Base-by-base conservation (phyloP, 495 filamentous ascomycete genomes). In the Penicillium steckii region DNA sequence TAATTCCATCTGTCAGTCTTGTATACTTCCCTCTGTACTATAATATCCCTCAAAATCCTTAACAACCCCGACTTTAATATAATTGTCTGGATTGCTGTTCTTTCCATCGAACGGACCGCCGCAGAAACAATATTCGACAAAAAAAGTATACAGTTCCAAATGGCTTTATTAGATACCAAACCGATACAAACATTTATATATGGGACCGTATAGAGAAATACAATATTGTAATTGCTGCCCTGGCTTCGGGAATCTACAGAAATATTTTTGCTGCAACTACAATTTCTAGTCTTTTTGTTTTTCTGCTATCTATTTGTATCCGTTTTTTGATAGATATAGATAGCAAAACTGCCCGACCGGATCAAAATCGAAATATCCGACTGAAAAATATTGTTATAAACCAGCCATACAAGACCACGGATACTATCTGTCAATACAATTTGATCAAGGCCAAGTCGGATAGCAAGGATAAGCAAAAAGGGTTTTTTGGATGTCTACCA, bases 171-270 rank as follows among this genome's bases (percentile, higher is more conserved):
- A 21, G 23, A 43, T 6, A 19, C 23, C 15, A 24, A 15, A 15
- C 24, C 38, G 48, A 50, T 9, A 8, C n/a, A 0, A 50, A 50
- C 15, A 1, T 15, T 15, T 50, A 50, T 22, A 42, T 23, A n/a
- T 71, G 66, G 9, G 74, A 73, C 23, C 63, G 70, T 3, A 55
- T 69, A 3, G 57, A 62, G n/a, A 48, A 53, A 12, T 68, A 73
- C 30, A 66, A 66, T 27, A 41, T 66, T 15, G 65, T 66, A 3
- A 64, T 70, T 49, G 59, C 65, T 17, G 27, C 24, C 0, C 38
- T 50, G 2, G 17, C 48, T 3, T 4, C 48, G 2, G 37, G 48
- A 7, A 0, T 21, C 0, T 32, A 50, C 10, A 37, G 48, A 1
- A 50, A 9, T 3, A n/a, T 17, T 4, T 42, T 37, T 5, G 48